Evolutionary conservation across 495 filamentous ascomycete species (phyloP), one percentile per base, ranked within the genome.

Genomic region (Penicillium roqueforti): DNA sequence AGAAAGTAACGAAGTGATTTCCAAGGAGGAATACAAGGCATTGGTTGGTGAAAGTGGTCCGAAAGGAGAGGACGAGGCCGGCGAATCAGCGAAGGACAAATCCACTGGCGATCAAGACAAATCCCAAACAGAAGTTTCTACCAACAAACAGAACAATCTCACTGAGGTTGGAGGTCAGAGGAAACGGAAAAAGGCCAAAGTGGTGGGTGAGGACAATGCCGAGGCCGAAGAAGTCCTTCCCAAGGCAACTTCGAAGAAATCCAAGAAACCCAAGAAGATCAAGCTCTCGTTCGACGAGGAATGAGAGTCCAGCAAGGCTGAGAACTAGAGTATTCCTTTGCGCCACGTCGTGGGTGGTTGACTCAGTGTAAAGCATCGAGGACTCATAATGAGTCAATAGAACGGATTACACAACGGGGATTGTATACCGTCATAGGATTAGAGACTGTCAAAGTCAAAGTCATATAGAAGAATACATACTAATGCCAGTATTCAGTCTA

Each of bases 231-330:
- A 66, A 26, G 45, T 47, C 5, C 55, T 47, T 25, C 58, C 59
- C 42, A 67, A 70, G 36, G 62, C 61, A 13, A 57, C 53, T 23
- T 25, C 58, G 25, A 67, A 63, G 22, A 75, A 76, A 56, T 53
- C 69, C 7, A 77, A 70, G 57, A 77, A 74, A 58, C 66, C 66
- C 48, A 77, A 76, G 68, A 75, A 78, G 57, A 73, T 73, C 57
- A 76, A 76, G 61, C 63, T 77, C 13, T 74, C 71, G 10, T 74
- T 76, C 53, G 73, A 75, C 49, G 68, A 78, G 25, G 64, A 68
- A 51, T 65, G 45, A 62, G 42, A 14, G 34, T 11, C 23, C 3
- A 25, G 11, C n/a, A 41, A 31, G 1, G 7, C 20, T 36, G 16
- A 45, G 14, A 23, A 5, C 10, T 20, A 29, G 20, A 31, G 6